phyloP scores from a whole-genome alignment of 495 filamentous ascomycete species.

The Penicillium waksmanii region DNA sequence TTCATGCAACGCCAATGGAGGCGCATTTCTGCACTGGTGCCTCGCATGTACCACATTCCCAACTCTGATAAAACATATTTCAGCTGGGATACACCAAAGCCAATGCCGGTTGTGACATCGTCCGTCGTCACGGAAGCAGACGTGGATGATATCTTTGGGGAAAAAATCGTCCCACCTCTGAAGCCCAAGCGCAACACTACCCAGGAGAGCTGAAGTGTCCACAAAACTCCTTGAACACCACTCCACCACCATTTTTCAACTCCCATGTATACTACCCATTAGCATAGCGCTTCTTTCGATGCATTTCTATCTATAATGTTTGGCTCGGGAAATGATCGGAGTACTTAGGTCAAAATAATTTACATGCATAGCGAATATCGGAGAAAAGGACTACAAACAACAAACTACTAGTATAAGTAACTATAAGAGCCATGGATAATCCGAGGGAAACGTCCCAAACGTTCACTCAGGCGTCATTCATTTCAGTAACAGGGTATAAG shows the following conservation, averaged over 20 bases:
- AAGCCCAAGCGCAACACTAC: not conserved
- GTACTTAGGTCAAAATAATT: not conserved
- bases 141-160: conserved; percentile 15
- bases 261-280: not conserved
- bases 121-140: conserved; percentile 18
- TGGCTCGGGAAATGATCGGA: not conserved
- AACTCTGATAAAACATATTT: conserved; percentile 24
- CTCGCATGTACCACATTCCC: conserved; percentile 34
- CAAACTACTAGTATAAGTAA: too few species aligned
- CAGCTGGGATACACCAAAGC: conserved; percentile 31
- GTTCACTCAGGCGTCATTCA: not conserved
- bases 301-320: not conserved
- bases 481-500: not conserved
- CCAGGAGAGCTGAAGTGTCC: not conserved
- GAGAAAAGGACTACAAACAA: too few species aligned
- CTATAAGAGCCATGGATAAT: too few species aligned
- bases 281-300: not conserved
- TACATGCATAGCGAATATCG: too few species aligned
- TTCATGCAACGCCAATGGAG: conserved; percentile 52
- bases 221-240: not conserved
- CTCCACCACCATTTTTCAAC: not conserved
- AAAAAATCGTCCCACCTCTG: not conserved
- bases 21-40: conserved; percentile 44
- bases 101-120: conserved; percentile 16
- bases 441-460: not conserved